Evolutionary conservation across 2,329 filamentous ascomycete genomes (phyloP).

Genomic region (Arthroderma sp.): DNA sequence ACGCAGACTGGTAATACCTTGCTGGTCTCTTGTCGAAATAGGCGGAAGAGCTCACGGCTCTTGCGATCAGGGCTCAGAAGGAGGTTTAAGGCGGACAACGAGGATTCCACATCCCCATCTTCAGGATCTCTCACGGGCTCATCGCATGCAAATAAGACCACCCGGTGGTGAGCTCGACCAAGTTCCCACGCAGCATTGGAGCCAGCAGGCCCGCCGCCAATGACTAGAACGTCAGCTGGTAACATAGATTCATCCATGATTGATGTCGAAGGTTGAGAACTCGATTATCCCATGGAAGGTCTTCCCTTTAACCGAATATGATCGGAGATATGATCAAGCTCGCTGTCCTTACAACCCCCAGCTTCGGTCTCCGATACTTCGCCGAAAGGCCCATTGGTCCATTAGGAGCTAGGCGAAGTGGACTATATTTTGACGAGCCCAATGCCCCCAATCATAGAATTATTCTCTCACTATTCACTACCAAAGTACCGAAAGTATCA

Average conservation of each 20-base stretch:
- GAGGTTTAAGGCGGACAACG: background rate
- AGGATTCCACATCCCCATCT: background rate
- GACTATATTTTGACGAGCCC: background rate
- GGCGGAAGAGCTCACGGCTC: background rate
- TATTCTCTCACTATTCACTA: background rate
- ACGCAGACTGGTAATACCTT: background rate
- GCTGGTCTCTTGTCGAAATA: background rate
- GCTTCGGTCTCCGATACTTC: background rate
- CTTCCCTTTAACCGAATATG: background rate
- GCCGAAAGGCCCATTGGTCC: background rate
- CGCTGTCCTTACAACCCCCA: background rate
- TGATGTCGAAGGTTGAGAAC: background rate
- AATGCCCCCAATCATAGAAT: background rate
- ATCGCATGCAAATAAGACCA: slow-evolving; percentile 28
- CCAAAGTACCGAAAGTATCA: background rate
- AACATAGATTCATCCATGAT: background rate
- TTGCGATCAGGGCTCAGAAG: background rate
- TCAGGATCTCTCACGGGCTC: background rate
- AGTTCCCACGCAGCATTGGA: slow-evolving; percentile 26
- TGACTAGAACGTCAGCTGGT: slow-evolving; percentile 16
- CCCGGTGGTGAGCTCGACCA: slow-evolving; percentile 29
- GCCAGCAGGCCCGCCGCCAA: slow-evolving; percentile 26
- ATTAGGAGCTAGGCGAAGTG: background rate
- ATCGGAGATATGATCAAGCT: background rate
- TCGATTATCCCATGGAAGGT: background rate